Percentiles rank a stretch among this genome's conserved stretches.
Conservation (phyloP, 1,284 basidiomycete species). For the Takashimella koratensis region DNA sequence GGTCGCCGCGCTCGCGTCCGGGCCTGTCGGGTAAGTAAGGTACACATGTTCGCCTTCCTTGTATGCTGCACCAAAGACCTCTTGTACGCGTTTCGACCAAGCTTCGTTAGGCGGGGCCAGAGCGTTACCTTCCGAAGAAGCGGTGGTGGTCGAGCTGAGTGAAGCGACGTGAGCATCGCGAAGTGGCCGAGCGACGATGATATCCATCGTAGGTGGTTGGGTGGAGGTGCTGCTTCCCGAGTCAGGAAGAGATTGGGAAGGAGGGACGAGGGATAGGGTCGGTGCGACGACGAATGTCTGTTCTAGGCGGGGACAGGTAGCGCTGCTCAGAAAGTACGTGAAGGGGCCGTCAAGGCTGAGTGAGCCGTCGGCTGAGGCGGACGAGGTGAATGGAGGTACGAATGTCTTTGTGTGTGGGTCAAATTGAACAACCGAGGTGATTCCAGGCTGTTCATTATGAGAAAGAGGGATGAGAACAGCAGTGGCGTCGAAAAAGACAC, state of each 20-base stretch:
- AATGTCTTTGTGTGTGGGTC: slow-evolving; percentile 55
- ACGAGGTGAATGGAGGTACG: slow-evolving; percentile 48
- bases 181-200: slow-evolving; percentile 76
- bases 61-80: slow-evolving; percentile 65
- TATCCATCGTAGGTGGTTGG: slow-evolving; percentile 58
- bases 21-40: slow-evolving; percentile 54
- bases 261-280: slow-evolving; percentile 48
- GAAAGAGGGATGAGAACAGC: slow-evolving; percentile 53
- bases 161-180: slow-evolving; percentile 57
- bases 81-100: slow-evolving; percentile 42
- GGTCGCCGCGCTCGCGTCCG: slow-evolving; percentile 17
- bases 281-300: slow-evolving; percentile 72
- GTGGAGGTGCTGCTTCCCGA: slow-evolving; percentile 14
- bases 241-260: slow-evolving; percentile 37
- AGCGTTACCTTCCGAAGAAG: background rate
- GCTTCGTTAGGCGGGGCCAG: slow-evolving; percentile 45
- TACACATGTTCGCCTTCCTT: slow-evolving; percentile 65
- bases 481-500: slow-evolving; percentile 65
- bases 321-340: slow-evolving; percentile 74
- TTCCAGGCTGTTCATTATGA: slow-evolving; percentile 19
- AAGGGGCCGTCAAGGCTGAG: slow-evolving; percentile 71
- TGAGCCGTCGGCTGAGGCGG: slow-evolving; percentile 26
- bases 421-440: slow-evolving; percentile 55
- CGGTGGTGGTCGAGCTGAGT: background rate
- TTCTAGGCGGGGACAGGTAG: slow-evolving; percentile 80